Evolutionary conservation across 257 asterid genomes (phyloP), one percentile per base, ranked within the genome.

Genomic region (Jasminum sambac): DNA sequence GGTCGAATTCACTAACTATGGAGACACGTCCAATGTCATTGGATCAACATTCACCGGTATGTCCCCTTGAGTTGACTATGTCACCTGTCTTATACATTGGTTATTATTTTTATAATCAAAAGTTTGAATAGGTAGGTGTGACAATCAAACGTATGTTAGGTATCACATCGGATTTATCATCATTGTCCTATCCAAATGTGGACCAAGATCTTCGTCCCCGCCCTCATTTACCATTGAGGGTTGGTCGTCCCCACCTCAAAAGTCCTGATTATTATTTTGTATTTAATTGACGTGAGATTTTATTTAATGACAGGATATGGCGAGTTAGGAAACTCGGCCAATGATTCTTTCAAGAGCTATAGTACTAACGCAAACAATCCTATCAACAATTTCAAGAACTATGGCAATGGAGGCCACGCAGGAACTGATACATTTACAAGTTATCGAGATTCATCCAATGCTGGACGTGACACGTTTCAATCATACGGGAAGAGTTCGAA

Each of bases 341-440:
- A 92, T 43, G 96, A 92, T 36, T 85, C 98, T 1, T 92, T 92
- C 81, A 92, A 85, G 81, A 80, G 78, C 4, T 92, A 92, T 44
- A 23, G 84, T 4, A 61, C 64, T 0, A 90, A 92, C 50, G 84
- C 96, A 1, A 92, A 92, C 61, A 92, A 92, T 8, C 96, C 98
- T 0, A 79, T 24, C 4, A 90, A 88, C 44, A 83, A 70, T 62
- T 92, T 92, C 85, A 88, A 77, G 79, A 87, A 60, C 43, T 92
- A 92, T 62, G 95, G 98, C 0, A 64, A 12, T 26, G 87, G 88
- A 14, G 92, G 94, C 30, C 84, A 88, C 10, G 81, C 79, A 3
- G 96, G 91, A 2, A 17, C 71, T 0, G 90, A 90, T 48, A 74
- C 74, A 0, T 92, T 92, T 61, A 30, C 71, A 14, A 82, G 88